phyloP scores from a whole-genome alignment of 306 rosid genomes.

The Clitoria ternatea region DNA sequence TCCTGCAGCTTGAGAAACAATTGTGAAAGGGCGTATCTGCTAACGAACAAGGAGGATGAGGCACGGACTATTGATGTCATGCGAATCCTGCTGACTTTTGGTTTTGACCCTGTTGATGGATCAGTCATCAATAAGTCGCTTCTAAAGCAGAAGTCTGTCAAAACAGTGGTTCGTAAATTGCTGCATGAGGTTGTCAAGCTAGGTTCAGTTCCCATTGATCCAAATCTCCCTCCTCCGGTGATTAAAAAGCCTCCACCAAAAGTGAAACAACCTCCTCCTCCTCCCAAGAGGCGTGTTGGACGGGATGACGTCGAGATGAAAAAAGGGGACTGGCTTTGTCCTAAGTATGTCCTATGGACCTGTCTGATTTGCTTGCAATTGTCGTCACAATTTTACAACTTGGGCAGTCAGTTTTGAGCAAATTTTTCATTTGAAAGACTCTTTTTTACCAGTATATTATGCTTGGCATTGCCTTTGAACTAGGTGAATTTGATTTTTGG shows the following conservation, averaged over 20 bases:
- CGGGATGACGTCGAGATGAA: slow-evolving; percentile 98
- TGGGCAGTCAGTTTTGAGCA: slow-evolving; percentile 17
- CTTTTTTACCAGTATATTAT: not conserved
- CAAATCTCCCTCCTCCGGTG: slow-evolving; percentile 84
- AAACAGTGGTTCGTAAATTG: slow-evolving; percentile 78
- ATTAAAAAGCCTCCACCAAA: slow-evolving; percentile 81
- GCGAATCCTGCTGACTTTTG: slow-evolving; percentile 73
- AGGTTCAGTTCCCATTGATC: slow-evolving; percentile 93
- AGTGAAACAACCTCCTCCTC: slow-evolving; percentile 94
- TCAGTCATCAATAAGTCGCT: slow-evolving; percentile 54
- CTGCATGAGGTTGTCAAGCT: slow-evolving; percentile 92
- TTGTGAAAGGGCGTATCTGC: slow-evolving; percentile 76
- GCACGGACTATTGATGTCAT: slow-evolving; percentile 82
- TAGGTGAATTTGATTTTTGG: slow-evolving; percentile 1
- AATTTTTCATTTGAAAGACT: not conserved
- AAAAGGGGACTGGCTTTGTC: slow-evolving; percentile 97
- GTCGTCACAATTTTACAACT: not conserved
- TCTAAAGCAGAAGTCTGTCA: slow-evolving; percentile 71
- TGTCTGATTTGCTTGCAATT: slow-evolving; percentile 22
- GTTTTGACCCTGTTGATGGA: slow-evolving; percentile 77
- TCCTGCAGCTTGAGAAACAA: slow-evolving; percentile 95
- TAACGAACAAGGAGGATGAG: slow-evolving; percentile 89
- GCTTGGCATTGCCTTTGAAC: slow-evolving; percentile 2
- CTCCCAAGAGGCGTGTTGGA: slow-evolving; percentile 82
- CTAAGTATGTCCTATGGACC: slow-evolving; percentile 61